Base-by-base conservation (phyloP, 768 basidiomycete genomes). In the Steccherinum ochraceum region DNA sequence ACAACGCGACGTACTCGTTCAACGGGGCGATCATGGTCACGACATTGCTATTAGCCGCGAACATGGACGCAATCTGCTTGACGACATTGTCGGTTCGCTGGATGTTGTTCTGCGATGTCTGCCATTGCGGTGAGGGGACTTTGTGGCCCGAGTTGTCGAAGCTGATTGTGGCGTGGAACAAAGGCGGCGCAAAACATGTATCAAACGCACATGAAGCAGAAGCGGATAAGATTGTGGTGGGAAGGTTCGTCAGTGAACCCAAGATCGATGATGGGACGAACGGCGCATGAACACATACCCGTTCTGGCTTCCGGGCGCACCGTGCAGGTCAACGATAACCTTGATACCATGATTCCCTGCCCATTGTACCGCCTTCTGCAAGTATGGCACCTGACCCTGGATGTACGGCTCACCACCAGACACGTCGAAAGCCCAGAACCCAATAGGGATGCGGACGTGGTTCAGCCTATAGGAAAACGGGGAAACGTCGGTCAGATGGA, bases 351-450 rank as follows among this genome's bases (percentile, higher is more conserved):
- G 66, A 21, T 74, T 72, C 42, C 68, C 67, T 1, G 93, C 92
- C 82, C 89, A 92, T 20, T 63, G 63, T 42, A 87, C 75, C 5
- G 87, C 88, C 39, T 81, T 76, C 54, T 71, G 56, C 19, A 91
- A 69, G 67, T 85, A 90, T 18, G 81, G 75, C 26, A 86, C 69
- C 63, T 90, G 89, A 12, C 89, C 89, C 66, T 80, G 77, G 52
- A 89, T 79, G 64, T 77, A 91, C 5, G 90, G 91, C 59, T 92
- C 86, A 3, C 88, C 88, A 12, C 74, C 72, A 19, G 78, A 75
- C 27, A 91, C 81, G 52, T 93, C 89, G 59, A 84, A 91, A 1
- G 87, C 90, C 89, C 89, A 94, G 65, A 89, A 95, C 12, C 91
- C 93, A 41, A 94, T 88, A 12, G 90, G 89, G 30, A 92, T 61